Conservation (phyloP, 176 grass and related monocot species). For the Otatea glauca region DNA sequence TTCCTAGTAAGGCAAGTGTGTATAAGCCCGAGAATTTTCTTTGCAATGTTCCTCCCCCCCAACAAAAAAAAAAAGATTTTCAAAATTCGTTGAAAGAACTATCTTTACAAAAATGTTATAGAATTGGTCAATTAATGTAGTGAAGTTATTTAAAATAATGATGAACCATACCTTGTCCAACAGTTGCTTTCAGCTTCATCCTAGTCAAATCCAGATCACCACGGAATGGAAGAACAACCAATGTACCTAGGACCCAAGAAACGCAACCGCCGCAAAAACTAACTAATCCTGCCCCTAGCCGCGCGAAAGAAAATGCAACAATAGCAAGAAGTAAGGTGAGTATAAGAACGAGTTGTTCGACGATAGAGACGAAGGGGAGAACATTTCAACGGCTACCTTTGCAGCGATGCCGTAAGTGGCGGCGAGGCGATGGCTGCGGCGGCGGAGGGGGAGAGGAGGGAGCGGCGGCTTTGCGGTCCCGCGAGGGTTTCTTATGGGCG, state of each 20-base stretch:
- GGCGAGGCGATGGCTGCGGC: slow-evolving; percentile 12
- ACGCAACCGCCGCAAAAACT: neutral
- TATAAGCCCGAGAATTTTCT: no score
- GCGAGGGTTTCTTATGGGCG: slow-evolving; percentile 41
- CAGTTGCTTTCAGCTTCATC: slow-evolving; percentile 17
- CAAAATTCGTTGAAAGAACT: neutral
- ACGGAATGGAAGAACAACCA: neutral
- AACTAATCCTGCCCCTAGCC: neutral
- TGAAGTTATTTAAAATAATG: neutral
- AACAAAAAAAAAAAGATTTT: no score
- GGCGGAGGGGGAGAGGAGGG: neutral
- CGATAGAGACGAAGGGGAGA: neutral
- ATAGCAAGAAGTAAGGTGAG: neutral
- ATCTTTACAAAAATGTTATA: neutral
- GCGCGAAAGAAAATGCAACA: neutral
- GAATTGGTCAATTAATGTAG: neutral
- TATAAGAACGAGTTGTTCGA: neutral
- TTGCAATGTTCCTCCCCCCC: no score
- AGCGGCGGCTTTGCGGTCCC: neutral
- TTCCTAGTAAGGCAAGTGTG: neutral
- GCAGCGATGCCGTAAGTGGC: neutral
- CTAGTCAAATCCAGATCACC: neutral
- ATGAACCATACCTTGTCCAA: neutral
- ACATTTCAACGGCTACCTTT: neutral
- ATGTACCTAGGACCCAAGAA: neutral